Evolutionary conservation across 2,329 filamentous ascomycete genomes (phyloP).

Genomic region (Zasmidium cellare): DNA sequence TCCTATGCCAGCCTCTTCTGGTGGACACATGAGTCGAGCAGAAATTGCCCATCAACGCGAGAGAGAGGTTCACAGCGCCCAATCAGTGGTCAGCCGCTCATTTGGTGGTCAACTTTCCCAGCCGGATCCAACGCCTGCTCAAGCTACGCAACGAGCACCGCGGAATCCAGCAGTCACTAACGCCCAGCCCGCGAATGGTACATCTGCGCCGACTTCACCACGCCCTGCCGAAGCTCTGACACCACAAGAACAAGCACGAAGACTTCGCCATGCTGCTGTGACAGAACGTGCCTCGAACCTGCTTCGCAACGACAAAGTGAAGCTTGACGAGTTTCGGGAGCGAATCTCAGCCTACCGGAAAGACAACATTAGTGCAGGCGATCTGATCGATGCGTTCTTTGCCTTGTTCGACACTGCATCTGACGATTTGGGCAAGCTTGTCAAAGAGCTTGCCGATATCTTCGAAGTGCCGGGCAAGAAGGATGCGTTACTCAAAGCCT

Average conservation of each 20-base stretch:
- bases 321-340: slow-evolving; percentile 74
- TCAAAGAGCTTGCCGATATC: slow-evolving; percentile 88
- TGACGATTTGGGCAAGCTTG: slow-evolving; percentile 78
- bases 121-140: slow-evolving; percentile 46
- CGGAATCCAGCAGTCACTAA: slow-evolving; percentile 35
- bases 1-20: slow-evolving; percentile 70
- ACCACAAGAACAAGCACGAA: slow-evolving; percentile 77
- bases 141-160: slow-evolving; percentile 26
- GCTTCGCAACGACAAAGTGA: slow-evolving; percentile 72
- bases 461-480: slow-evolving; percentile 81
- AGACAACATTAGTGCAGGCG: slow-evolving; percentile 66
- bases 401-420: slow-evolving; percentile 79
- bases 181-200: slow-evolving; percentile 39
- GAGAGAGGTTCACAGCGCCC: slow-evolving; percentile 85
- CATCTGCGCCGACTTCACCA: slow-evolving; percentile 33
- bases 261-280: slow-evolving; percentile 78
- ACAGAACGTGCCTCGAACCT: slow-evolving; percentile 81
- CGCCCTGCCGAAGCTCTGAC: slow-evolving; percentile 49
- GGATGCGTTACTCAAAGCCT: slow-evolving; percentile 73
- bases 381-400: slow-evolving; percentile 86
- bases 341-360: slow-evolving; percentile 77
- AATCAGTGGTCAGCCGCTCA: slow-evolving; percentile 73
- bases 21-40: slow-evolving; percentile 78
- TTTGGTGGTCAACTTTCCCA: slow-evolving; percentile 67
- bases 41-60: slow-evolving; percentile 90